Evolutionary conservation across 768 basidiomycete genomes (phyloP).

Genomic region (Tulasnella sp.): DNA sequence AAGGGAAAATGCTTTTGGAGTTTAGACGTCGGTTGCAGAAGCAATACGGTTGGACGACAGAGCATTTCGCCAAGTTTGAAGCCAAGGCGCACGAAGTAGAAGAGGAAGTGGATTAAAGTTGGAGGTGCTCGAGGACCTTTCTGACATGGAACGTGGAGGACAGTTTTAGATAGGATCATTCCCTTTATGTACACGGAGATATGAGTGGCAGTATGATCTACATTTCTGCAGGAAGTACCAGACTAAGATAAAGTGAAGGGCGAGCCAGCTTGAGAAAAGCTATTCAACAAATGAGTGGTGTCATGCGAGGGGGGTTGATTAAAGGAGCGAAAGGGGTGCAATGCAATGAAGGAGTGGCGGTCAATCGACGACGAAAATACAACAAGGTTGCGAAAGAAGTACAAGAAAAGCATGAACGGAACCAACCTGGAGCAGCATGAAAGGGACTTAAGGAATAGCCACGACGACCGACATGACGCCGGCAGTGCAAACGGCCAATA

Average conservation of each 20-base stretch:
- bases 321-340: neutral
- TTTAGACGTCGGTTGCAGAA: conserved; percentile 57
- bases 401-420: neutral
- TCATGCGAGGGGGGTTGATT: neutral
- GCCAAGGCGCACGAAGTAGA: conserved; percentile 19
- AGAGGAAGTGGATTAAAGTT: conserved; percentile 25
- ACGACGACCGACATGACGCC: conserved; percentile 21
- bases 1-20: conserved; percentile 48
- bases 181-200: neutral
- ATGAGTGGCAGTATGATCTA: neutral
- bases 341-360: neutral
- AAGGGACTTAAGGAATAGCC: neutral
- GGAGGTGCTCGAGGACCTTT: neutral
- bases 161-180: neutral
- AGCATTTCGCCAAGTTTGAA: conserved; percentile 39
- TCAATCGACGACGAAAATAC: neutral
- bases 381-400: neutral
- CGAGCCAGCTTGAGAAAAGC: neutral
- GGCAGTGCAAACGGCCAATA: neutral
- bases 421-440: neutral
- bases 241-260: neutral
- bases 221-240: neutral
- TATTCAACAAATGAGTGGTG: neutral
- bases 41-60: conserved; percentile 63
- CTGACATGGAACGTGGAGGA: neutral